phyloP scores from a whole-genome alignment of 2,329 filamentous ascomycete species.

The Pseudocercospora fijiensis region DNA sequence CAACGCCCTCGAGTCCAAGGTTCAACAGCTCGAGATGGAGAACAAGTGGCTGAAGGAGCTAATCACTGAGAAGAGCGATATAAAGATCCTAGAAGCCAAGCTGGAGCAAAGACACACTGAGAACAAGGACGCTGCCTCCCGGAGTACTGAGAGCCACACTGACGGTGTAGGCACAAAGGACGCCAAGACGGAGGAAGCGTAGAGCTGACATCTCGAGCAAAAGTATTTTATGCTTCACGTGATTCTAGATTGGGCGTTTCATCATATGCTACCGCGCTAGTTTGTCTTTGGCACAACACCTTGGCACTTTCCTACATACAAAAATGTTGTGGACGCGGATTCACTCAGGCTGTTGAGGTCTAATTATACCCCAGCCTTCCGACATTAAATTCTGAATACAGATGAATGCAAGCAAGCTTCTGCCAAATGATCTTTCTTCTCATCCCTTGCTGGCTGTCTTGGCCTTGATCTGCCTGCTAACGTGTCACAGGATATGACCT shows the following conservation, averaged over 20 bases:
- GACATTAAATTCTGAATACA: not conserved
- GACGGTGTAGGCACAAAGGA: constrained; percentile 36
- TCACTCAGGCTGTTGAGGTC: not conserved
- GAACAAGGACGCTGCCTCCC: constrained; percentile 30
- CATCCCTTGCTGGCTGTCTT: not conserved
- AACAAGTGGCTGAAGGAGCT: constrained; percentile 55
- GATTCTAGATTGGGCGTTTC: not conserved
- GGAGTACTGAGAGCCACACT: constrained; percentile 33
- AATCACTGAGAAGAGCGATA: constrained; percentile 51
- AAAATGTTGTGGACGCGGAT: not conserved
- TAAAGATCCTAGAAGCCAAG: constrained; percentile 29
- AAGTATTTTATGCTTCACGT: not conserved
- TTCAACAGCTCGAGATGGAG: constrained; percentile 53
- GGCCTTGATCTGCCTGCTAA: not conserved
- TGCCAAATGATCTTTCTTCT: not conserved
- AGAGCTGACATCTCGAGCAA: constrained; percentile 6
- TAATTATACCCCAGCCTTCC: not conserved
- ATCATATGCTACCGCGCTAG: not conserved
- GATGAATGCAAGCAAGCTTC: constrained; percentile 4
- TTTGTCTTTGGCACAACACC: not conserved
- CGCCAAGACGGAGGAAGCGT: constrained; percentile 10
- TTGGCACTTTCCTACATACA: constrained; percentile 4
- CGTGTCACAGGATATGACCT: not conserved
- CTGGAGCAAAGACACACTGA: constrained; percentile 23
- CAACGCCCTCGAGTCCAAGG: constrained; percentile 45